These are phyloP conservation scores for Tuber melanosporum DNA, from an alignment of 495 filamentous ascomycete species.

Conservation along the genomic window DNA sequence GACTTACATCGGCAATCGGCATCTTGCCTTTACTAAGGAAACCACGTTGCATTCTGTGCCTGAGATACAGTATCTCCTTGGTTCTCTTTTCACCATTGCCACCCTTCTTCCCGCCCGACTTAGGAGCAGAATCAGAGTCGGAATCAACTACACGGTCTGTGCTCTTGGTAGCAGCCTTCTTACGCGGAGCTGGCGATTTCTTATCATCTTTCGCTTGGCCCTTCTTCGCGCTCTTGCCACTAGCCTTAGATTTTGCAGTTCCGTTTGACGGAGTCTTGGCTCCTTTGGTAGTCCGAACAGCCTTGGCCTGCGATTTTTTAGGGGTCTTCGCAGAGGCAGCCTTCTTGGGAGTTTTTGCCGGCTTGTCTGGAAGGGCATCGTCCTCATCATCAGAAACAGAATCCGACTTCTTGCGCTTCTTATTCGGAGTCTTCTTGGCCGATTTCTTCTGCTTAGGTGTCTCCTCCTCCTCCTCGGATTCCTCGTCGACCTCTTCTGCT, in stretches of 20 bases:
- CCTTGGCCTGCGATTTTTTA: conserved; percentile 14
- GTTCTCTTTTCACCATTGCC: not conserved
- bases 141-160: conserved; percentile 34
- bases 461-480: conserved; percentile 17
- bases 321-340: conserved; percentile 37
- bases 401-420: conserved; percentile 38
- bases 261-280: conserved; percentile 36
- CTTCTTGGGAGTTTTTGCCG: conserved; percentile 40
- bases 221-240: conserved; percentile 36
- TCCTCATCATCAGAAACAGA: conserved; percentile 38
- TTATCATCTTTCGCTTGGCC: conserved; percentile 46
- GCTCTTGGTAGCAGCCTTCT: conserved; percentile 31
- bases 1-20: conserved; percentile 29
- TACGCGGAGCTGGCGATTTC: conserved; percentile 30
- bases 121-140: conserved; percentile 29
- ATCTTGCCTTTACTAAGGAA: conserved; percentile 38
- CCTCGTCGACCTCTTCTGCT: not conserved
- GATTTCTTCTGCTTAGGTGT: conserved; percentile 24
- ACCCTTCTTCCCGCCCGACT: conserved; percentile 25
- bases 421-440: conserved; percentile 22
- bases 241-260: conserved; percentile 26
- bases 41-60: conserved; percentile 36
- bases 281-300: conserved; percentile 27
- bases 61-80: conserved; percentile 31
- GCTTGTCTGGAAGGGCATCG: conserved; percentile 34